A percentile compares a stretch with the other conserved stretches of the same genome.
These are phyloP conservation scores for Sclerotinia spermophila DNA, from an alignment of 2,329 filamentous ascomycete species.

Conservation along the genomic window DNA sequence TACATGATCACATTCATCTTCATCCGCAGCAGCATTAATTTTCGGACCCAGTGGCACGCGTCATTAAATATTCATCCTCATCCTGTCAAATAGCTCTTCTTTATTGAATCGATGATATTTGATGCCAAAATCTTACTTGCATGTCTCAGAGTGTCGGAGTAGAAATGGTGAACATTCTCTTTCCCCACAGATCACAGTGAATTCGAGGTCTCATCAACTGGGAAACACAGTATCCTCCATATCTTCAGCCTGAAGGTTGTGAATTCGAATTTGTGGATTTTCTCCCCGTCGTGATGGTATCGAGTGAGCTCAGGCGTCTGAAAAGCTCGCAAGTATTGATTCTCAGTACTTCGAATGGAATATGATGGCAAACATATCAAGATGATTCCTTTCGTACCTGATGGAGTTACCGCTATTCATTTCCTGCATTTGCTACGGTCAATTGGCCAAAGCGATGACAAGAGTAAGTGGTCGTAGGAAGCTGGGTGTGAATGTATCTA, in stretches of 20 bases:
- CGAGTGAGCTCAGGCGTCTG: background rate
- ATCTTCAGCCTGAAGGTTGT: no score
- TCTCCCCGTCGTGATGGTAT: background rate
- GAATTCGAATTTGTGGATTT: background rate
- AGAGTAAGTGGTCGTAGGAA: background rate
- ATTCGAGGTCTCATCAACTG: no score
- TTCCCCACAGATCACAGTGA: no score
- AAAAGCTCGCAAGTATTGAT: background rate
- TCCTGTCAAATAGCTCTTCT: background rate
- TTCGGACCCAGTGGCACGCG: background rate
- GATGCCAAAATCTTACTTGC: background rate
- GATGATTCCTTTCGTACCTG: background rate
- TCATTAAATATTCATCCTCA: background rate
- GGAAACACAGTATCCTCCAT: no score
- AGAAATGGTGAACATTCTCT: background rate
- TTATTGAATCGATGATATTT: background rate
- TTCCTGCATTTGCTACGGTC: background rate
- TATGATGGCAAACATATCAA: background rate
- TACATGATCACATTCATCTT: background rate
- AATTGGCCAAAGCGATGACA: background rate
- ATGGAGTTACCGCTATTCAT: background rate
- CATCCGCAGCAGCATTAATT: background rate
- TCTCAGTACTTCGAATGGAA: background rate
- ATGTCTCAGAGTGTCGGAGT: background rate
- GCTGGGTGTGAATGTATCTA: background rate